These are phyloP conservation scores for Ilex aquifolium DNA, from an alignment of 257 asterid species.

Conservation along the genomic window DNA sequence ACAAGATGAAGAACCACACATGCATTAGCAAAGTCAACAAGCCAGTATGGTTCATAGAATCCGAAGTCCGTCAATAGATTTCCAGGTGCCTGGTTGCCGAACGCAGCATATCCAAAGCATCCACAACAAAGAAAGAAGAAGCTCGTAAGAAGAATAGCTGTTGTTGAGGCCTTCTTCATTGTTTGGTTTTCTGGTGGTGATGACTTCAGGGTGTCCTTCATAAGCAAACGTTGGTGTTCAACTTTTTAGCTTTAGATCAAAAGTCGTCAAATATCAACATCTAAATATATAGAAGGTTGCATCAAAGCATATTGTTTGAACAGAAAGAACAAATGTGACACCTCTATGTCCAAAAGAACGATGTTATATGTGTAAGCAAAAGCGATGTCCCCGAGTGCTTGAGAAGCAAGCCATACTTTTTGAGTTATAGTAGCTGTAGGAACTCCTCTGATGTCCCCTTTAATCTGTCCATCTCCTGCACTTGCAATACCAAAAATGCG, in stretches of 20 bases:
- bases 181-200: slow-evolving; percentile 45
- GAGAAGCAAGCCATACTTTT: slow-evolving; percentile 34
- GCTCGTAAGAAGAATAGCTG: slow-evolving; percentile 5
- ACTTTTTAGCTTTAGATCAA: neutral
- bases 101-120: neutral
- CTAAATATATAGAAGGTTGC: neutral
- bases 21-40: neutral
- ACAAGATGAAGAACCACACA: neutral
- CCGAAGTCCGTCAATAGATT: neutral
- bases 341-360: neutral
- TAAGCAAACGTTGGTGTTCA: neutral
- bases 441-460: slow-evolving; percentile 29
- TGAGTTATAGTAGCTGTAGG: slow-evolving; percentile 17
- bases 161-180: slow-evolving; percentile 46
- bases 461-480: slow-evolving; percentile 36
- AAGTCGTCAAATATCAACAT: neutral
- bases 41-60: slow-evolving; percentile 3
- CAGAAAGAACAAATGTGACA: neutral
- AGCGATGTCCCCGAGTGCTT: neutral
- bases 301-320: neutral
- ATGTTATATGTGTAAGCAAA: neutral
- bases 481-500: neutral
- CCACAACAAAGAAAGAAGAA: neutral
- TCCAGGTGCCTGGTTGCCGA: neutral
- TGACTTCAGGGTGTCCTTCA: slow-evolving; percentile 52